Evolutionary conservation across 495 filamentous ascomycete species (phyloP).

Genomic region (Xylaria longipes): DNA sequence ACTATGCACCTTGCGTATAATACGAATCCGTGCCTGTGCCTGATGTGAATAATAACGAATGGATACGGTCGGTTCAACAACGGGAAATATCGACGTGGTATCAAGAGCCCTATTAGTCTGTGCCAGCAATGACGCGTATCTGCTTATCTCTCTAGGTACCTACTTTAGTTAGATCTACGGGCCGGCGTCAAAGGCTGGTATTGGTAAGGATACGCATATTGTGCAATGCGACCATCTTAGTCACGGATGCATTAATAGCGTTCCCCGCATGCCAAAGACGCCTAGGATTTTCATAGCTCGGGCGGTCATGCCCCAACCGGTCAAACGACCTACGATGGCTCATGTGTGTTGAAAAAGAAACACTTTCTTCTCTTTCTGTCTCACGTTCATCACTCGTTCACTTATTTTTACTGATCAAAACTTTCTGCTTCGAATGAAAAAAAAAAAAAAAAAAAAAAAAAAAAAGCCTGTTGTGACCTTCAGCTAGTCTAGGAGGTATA

Average conservation of each 20-base stretch:
- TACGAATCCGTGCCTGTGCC: not conserved
- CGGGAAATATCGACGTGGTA: not conserved
- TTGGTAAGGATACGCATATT: not conserved
- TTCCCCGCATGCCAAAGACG: constrained; percentile 15
- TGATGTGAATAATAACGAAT: not conserved
- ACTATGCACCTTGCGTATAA: not conserved
- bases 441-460: too few species aligned
- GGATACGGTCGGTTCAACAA: not conserved
- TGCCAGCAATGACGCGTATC: not conserved
- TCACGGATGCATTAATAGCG: constrained; percentile 17
- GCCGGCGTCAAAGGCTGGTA: not conserved
- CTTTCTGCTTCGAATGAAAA: not conserved
- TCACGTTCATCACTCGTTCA: not conserved
- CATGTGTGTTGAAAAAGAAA: not conserved
- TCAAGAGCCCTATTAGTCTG: not conserved
- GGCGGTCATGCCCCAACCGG: constrained; percentile 18
- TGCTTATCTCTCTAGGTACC: not conserved
- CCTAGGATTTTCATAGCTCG: not conserved
- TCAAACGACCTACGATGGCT: constrained; percentile 9
- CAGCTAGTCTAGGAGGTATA: not conserved
- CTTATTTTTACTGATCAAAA: not conserved
- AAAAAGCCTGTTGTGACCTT: not conserved
- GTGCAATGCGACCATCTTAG: constrained; percentile 1
- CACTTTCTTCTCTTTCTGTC: not conserved
- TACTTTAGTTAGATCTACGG: not conserved